These are phyloP conservation scores for Metschnikowia arizonensis DNA, from an alignment of 805 yeast genomes.

Conservation along the genomic window DNA sequence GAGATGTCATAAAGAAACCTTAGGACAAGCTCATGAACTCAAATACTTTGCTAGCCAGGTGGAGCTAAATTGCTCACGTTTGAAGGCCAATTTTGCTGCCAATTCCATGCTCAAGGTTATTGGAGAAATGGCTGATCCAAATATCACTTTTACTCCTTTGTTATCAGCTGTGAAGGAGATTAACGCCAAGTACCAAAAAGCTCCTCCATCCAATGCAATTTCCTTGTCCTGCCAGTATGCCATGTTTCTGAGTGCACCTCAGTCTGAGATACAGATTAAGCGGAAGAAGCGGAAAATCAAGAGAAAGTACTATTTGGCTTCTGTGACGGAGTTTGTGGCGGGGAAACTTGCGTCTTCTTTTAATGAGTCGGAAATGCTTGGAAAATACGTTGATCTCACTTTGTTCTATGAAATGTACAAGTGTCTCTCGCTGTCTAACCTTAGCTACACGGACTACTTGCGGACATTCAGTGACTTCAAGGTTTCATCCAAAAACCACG, in stretches of 20 bases:
- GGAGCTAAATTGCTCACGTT: conserved; percentile 19
- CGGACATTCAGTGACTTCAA: conserved; percentile 39
- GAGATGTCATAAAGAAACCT: conserved; percentile 47
- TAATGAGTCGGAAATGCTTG: conserved; percentile 58
- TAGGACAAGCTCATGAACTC: conserved; percentile 68
- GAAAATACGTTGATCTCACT: conserved; percentile 58
- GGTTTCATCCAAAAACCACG: conserved; percentile 16
- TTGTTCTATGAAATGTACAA: conserved; percentile 52
- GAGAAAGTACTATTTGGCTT: conserved; percentile 43
- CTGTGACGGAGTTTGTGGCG: conserved; percentile 46
- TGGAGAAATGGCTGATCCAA: conserved; percentile 18
- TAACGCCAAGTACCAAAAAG: conserved; percentile 16
- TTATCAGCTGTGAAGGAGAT: conserved; percentile 23
- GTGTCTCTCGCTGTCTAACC: conserved; percentile 24
- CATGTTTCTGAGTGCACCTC: conserved; percentile 29
- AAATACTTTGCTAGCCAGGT: conserved; percentile 47
- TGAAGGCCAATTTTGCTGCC: conserved; percentile 1
- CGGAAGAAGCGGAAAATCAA: conserved; percentile 20
- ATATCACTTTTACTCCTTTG: conserved; percentile 31
- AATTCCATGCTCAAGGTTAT: conserved; percentile 12
- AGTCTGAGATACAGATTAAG: conserved; percentile 19
- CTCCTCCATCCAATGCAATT: conserved; percentile 17
- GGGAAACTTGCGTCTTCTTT: conserved; percentile 43
- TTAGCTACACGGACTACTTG: conserved; percentile 51
- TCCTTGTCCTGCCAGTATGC: conserved; percentile 13